Evolutionary conservation across 1,284 basidiomycete species (phyloP).

Genomic region (Cutaneotrichosporon cutaneum): DNA sequence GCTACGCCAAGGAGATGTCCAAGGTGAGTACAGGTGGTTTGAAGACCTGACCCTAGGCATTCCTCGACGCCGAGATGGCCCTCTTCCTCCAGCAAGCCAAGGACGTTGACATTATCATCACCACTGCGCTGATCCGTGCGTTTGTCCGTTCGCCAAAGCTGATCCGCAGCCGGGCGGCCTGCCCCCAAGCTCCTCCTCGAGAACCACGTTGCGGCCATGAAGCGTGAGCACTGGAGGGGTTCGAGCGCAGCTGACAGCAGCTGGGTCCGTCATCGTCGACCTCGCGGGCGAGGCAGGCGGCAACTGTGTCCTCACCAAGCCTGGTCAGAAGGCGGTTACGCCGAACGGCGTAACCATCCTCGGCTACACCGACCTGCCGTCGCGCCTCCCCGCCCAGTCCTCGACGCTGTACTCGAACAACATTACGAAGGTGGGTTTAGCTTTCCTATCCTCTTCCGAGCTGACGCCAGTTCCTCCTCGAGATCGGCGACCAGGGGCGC

Average conservation of each 20-base stretch:
- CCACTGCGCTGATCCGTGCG: slow-evolving; percentile 61
- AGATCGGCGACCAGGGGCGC: slow-evolving; percentile 64
- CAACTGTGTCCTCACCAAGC: slow-evolving; percentile 74
- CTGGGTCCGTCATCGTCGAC: slow-evolving; percentile 77
- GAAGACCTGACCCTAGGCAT: slow-evolving; percentile 46
- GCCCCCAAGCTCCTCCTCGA: slow-evolving; percentile 77
- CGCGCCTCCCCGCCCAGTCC: slow-evolving; percentile 77
- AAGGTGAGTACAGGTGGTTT: slow-evolving; percentile 58
- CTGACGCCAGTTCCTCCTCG: slow-evolving; percentile 63
- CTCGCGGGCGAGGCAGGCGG: slow-evolving; percentile 79
- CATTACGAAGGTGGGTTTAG: slow-evolving; percentile 62
- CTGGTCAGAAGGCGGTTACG: slow-evolving; percentile 64
- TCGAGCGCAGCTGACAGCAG: slow-evolving; percentile 19
- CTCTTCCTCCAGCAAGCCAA: slow-evolving; percentile 79
- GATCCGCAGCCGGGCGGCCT: slow-evolving; percentile 70
- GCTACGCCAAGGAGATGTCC: slow-evolving; percentile 86
- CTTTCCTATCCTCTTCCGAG: neutral
- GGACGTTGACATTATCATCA: slow-evolving; percentile 81
- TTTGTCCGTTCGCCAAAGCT: slow-evolving; percentile 18
- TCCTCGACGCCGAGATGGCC: slow-evolving; percentile 82
- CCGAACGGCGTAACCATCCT: slow-evolving; percentile 74
- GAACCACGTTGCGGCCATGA: slow-evolving; percentile 79
- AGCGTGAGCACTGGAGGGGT: slow-evolving; percentile 54
- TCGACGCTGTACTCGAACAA: slow-evolving; percentile 86
- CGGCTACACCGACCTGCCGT: slow-evolving; percentile 70